A percentile compares a stretch with the other conserved stretches of the same genome.
These are phyloP conservation scores for Clavispora asparagi DNA, from an alignment of 805 yeast genomes.

Conservation along the genomic window DNA sequence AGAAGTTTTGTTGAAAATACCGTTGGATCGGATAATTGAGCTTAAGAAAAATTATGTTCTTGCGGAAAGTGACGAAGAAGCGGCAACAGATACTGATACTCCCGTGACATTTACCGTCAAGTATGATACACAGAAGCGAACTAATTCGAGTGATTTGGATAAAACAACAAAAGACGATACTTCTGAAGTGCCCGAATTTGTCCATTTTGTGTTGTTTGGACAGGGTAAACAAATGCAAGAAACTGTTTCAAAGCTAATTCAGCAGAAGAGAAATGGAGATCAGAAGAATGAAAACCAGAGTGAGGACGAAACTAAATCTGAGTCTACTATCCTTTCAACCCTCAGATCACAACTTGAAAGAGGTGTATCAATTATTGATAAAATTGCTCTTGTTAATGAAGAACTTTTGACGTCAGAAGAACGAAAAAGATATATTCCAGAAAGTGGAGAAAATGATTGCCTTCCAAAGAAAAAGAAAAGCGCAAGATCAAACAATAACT, in stretches of 20 bases:
- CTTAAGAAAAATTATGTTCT: constrained; percentile 52
- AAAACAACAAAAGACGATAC: neutral
- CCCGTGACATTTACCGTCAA: constrained; percentile 47
- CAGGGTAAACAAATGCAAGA: neutral
- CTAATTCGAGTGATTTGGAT: neutral
- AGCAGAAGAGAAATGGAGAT: neutral
- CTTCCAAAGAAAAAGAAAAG: neutral
- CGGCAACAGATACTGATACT: constrained; percentile 15
- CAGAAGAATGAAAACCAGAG: neutral
- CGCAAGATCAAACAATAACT: neutral
- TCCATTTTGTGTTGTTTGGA: constrained; percentile 59
- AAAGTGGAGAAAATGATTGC: neutral
- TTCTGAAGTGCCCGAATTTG: constrained; percentile 5
- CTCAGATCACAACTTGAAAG: constrained; percentile 11
- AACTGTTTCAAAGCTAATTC: neutral
- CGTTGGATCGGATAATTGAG: constrained; percentile 61
- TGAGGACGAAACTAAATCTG: too few species aligned
- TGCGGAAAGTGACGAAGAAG: constrained; percentile 16
- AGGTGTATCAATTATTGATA: constrained; percentile 9
- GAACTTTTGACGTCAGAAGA: neutral
- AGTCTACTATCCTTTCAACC: constrained; percentile 4
- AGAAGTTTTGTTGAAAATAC: constrained; percentile 73
- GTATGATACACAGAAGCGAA: constrained; percentile 30
- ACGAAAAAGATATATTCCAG: neutral
- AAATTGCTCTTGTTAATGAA: constrained; percentile 10